Percentiles rank a stretch among this genome's conserved stretches.
These are phyloP conservation scores for Parietaria judaica DNA, from an alignment of 306 rosid species.

Conservation along the genomic window DNA sequence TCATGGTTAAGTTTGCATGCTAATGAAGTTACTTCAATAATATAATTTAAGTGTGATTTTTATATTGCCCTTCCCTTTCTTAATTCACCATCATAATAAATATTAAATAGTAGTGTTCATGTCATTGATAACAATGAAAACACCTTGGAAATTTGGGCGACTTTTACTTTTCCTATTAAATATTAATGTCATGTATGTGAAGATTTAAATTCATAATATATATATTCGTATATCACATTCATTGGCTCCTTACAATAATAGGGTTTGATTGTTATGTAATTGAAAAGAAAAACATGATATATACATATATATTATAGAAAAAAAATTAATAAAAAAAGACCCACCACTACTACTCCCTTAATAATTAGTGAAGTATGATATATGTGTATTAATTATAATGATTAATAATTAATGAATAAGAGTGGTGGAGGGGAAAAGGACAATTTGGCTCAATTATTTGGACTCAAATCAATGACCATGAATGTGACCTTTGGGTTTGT, in stretches of 20 bases:
- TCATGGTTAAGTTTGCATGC: no score
- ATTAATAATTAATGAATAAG: no score
- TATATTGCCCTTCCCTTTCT: no score
- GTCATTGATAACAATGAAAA: background rate
- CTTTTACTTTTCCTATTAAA: background rate
- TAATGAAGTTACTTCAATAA: no score
- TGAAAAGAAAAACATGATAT: constrained; percentile 8
- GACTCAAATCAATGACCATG: constrained; percentile 20
- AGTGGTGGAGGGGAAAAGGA: constrained; percentile 11
- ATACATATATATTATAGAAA: background rate
- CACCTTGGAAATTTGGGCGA: constrained; percentile 2
- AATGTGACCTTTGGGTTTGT: constrained; percentile 23
- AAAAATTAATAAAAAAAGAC: background rate
- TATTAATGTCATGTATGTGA: background rate
- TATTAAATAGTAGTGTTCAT: background rate
- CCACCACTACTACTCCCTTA: no score
- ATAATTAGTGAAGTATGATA: no score
- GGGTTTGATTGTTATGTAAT: constrained; percentile 29
- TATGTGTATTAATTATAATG: no score
- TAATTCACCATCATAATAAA: no score
- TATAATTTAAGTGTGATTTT: no score
- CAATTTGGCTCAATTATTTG: constrained; percentile 54
- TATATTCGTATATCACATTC: constrained; percentile 17
- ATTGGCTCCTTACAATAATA: constrained; percentile 25
- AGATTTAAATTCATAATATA: no score